phyloP scores from a whole-genome alignment of 176 grass and related monocot genomes.

The Chloris gayana region DNA sequence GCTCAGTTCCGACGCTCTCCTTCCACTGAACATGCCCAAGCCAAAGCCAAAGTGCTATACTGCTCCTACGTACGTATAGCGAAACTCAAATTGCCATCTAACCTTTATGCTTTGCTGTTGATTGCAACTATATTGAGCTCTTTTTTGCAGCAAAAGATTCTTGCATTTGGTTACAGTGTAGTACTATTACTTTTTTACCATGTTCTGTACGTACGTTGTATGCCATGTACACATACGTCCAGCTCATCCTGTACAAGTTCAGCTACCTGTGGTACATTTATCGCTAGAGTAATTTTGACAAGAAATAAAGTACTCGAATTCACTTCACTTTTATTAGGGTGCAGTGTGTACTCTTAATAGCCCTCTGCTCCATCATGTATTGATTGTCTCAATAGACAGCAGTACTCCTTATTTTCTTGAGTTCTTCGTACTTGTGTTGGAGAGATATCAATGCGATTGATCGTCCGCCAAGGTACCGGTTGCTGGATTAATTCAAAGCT shows the following conservation, averaged over 20 bases:
- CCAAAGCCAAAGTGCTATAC: no score
- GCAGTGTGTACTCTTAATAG: constrained; percentile 5
- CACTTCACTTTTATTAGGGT: constrained; percentile 11
- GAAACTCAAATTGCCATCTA: neutral
- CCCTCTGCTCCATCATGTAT: constrained; percentile 20
- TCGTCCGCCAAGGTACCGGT: constrained; percentile 23
- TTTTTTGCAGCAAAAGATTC: neutral
- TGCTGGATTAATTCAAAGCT: constrained; percentile 27
- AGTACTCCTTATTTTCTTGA: constrained; percentile 24
- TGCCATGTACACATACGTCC: neutral
- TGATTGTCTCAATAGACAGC: neutral
- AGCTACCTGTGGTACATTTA: constrained; percentile 3
- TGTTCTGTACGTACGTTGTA: neutral
- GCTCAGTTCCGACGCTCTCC: neutral
- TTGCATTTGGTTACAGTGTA: neutral
- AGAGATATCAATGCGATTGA: constrained; percentile 41
- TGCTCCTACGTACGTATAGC: neutral
- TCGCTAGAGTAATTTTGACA: neutral
- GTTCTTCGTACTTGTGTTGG: constrained; percentile 34
- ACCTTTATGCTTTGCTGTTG: constrained; percentile 4
- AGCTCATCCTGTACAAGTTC: neutral
- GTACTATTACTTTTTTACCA: neutral
- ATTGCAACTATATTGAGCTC: neutral
- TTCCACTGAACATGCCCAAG: neutral
- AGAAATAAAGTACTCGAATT: constrained; percentile 16